These are phyloP conservation scores for Suillus plorans DNA, from an alignment of 768 basidiomycete species.

Conservation along the genomic window DNA sequence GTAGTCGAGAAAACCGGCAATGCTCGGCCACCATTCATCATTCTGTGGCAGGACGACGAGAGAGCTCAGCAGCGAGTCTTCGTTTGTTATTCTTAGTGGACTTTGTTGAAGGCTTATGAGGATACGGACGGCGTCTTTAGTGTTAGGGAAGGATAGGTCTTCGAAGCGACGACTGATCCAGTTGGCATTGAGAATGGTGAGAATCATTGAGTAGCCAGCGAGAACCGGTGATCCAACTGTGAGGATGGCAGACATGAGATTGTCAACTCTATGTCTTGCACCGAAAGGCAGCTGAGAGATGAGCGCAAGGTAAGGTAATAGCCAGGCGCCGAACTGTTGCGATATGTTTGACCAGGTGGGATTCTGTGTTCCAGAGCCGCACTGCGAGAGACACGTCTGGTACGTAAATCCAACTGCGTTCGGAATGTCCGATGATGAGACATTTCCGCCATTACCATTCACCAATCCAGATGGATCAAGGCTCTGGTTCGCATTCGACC, in stretches of 20 bases:
- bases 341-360: conserved; percentile 23
- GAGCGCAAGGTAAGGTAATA: conserved; percentile 49
- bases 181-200: conserved; percentile 45
- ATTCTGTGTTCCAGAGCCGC: conserved; percentile 11
- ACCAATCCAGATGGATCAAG: conserved; percentile 6
- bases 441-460: neutral
- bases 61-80: conserved; percentile 34
- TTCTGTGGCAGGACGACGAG: conserved; percentile 43
- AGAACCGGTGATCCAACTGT: conserved; percentile 46
- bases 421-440: conserved; percentile 1
- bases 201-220: conserved; percentile 44
- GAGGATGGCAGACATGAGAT: conserved; percentile 42
- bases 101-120: conserved; percentile 44
- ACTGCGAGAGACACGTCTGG: conserved; percentile 4
- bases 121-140: conserved; percentile 28
- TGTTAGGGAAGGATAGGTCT: conserved; percentile 25
- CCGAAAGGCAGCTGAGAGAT: conserved; percentile 51
- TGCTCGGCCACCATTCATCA: conserved; percentile 40
- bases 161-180: conserved; percentile 39
- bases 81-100: conserved; percentile 32
- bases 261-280: conserved; percentile 37
- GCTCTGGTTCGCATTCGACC: conserved; percentile 1
- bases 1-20: conserved; percentile 35
- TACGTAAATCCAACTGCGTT: conserved; percentile 13
- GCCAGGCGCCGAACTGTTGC: conserved; percentile 44